Conservation (phyloP, 306 rosid species). For the cucumber (Cucumis sativus) region DNA sequence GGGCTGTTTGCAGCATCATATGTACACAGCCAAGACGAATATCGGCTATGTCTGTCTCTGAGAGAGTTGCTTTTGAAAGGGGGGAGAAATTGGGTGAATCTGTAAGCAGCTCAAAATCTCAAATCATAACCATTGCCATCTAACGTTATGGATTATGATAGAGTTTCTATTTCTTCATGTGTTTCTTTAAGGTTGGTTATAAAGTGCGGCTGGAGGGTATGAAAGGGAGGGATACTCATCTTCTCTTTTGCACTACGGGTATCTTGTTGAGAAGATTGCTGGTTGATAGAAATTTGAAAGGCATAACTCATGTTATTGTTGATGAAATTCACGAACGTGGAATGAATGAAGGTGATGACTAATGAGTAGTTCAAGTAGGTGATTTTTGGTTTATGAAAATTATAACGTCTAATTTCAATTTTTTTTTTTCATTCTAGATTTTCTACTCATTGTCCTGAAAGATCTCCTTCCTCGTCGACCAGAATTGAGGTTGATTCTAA, state of each 20-base stretch:
- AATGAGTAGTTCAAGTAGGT: slow-evolving; percentile 16
- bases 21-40: slow-evolving; percentile 97
- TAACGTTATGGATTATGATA: slow-evolving; percentile 6
- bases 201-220: slow-evolving; percentile 95
- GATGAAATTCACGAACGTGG: slow-evolving; percentile 99
- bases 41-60: slow-evolving; percentile 95
- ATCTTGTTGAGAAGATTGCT: slow-evolving; percentile 87
- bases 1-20: slow-evolving; percentile 74
- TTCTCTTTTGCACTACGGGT: slow-evolving; percentile 97
- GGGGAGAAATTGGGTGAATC: slow-evolving; percentile 97
- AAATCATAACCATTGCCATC: neutral
- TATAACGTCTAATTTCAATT: slow-evolving; percentile 22
- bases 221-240: slow-evolving; percentile 82
- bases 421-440: slow-evolving; percentile 53
- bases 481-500: slow-evolving; percentile 71
- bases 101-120: slow-evolving; percentile 41
- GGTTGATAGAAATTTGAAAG: slow-evolving; percentile 73
- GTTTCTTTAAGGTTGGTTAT: slow-evolving; percentile 64
- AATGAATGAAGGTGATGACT: slow-evolving; percentile 83
- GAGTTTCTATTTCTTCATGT: slow-evolving; percentile 8
- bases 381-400: slow-evolving; percentile 10
- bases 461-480: slow-evolving; percentile 86
- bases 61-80: slow-evolving; percentile 85
- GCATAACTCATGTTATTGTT: slow-evolving; percentile 84
- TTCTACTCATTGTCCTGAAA: slow-evolving; percentile 85